Conservation (phyloP, 2,329 filamentous ascomycete species). For the Apiospora aurea region DNA sequence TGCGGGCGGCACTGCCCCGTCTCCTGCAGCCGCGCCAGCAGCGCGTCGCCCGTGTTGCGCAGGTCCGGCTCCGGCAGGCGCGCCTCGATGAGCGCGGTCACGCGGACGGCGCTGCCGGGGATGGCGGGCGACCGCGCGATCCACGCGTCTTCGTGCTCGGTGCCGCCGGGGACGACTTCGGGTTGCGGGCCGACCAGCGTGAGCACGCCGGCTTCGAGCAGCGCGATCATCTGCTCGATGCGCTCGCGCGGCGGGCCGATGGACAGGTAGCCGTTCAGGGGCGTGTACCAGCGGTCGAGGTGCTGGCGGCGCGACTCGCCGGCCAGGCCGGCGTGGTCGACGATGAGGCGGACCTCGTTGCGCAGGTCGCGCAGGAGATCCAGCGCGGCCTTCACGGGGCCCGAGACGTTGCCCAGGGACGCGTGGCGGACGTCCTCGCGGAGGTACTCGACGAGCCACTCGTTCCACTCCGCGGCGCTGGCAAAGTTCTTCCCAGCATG, state of each 20-base stretch:
- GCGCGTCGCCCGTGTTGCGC: conserved; percentile 30
- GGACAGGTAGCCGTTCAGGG: conserved; percentile 32
- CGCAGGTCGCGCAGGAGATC: conserved; percentile 33
- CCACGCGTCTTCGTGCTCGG: conserved; percentile 27
- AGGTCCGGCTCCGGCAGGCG: conserved; percentile 30
- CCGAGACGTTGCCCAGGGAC: conserved; percentile 29
- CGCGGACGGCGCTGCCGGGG: conserved; percentile 26
- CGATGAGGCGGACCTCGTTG: conserved; percentile 32
- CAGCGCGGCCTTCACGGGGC: conserved; percentile 31
- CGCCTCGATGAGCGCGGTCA: conserved; percentile 32
- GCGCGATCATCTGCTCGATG: conserved; percentile 32
- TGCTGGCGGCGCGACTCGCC: conserved; percentile 30
- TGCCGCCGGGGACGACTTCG: conserved; percentile 22
- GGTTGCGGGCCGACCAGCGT: conserved; percentile 27
- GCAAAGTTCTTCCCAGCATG: neutral
- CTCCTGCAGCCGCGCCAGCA: conserved; percentile 26
- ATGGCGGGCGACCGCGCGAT: conserved; percentile 26
- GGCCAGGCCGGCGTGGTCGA: conserved; percentile 31
- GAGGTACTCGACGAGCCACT: neutral
- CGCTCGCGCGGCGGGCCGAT: conserved; percentile 32
- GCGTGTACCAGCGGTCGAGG: conserved; percentile 33
- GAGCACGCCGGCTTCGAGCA: conserved; percentile 31
- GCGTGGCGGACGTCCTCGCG: conserved; percentile 20
- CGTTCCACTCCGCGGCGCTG: neutral
- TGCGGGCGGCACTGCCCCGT: conserved; percentile 31